These are phyloP conservation scores for Fagus crenata DNA, from an alignment of 306 rosid genomes.

Conservation along the genomic window DNA sequence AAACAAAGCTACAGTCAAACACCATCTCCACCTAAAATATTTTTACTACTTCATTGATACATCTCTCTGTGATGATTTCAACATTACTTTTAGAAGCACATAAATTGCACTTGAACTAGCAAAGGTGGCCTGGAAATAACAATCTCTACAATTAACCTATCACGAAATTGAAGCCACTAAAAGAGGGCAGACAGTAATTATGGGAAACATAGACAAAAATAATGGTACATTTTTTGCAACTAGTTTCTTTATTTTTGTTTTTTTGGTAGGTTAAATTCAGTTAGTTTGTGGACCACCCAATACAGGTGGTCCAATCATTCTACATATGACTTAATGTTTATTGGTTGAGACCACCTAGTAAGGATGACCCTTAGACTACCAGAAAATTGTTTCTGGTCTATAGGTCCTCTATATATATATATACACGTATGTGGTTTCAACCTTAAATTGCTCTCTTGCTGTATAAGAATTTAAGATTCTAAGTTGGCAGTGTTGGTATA, in stretches of 20 bases:
- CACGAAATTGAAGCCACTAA: slow-evolving; percentile 43
- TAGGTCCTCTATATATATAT: slow-evolving; percentile 15
- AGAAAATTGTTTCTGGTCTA: slow-evolving; percentile 1
- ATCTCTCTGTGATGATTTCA: slow-evolving; percentile 49
- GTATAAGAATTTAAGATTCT: slow-evolving; percentile 14
- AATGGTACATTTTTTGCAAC: background rate
- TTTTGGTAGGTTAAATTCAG: slow-evolving; percentile 4
- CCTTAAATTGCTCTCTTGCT: slow-evolving; percentile 22
- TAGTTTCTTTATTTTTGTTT: too few species aligned
- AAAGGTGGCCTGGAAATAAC: slow-evolving; percentile 37
- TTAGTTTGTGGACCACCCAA: slow-evolving; percentile 41
- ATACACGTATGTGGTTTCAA: slow-evolving; percentile 18
- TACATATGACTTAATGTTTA: background rate
- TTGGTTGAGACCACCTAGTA: slow-evolving; percentile 23
- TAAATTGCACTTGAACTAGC: slow-evolving; percentile 35
- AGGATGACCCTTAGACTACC: slow-evolving; percentile 29
- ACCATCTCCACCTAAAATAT: slow-evolving; percentile 37
- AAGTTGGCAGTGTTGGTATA: slow-evolving; percentile 26
- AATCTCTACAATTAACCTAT: slow-evolving; percentile 25
- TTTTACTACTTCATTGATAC: slow-evolving; percentile 39
- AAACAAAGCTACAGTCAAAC: slow-evolving; percentile 29
- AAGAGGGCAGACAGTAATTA: slow-evolving; percentile 53
- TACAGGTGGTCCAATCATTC: slow-evolving; percentile 39
- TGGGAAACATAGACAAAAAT: slow-evolving; percentile 40
- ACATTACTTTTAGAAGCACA: slow-evolving; percentile 25